A percentile compares a stretch with the other conserved stretches of the same genome.
These are phyloP conservation scores for Ceratocystis colombiana DNA, from an alignment of 2,329 filamentous ascomycete species.

Conservation along the genomic window DNA sequence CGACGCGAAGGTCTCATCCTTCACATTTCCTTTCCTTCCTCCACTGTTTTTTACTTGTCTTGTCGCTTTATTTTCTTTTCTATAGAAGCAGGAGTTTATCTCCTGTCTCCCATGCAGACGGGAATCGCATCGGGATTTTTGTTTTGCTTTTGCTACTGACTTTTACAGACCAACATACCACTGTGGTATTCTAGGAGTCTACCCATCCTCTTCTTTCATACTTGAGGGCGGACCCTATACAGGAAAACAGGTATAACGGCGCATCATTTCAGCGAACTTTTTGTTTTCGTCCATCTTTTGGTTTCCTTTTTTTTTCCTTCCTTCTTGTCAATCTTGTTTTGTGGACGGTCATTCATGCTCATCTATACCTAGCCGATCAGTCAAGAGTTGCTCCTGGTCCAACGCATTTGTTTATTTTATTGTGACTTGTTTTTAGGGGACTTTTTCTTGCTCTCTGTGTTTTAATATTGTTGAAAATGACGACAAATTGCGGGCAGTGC, in stretches of 20 bases:
- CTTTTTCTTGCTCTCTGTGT: too few species aligned
- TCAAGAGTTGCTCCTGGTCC: slow-evolving; percentile 8
- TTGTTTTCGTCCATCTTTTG: background rate
- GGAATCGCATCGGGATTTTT: background rate
- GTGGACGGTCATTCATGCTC: slow-evolving; percentile 6
- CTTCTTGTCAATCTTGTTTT: background rate
- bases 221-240: background rate
- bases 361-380: slow-evolving; percentile 11
- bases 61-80: slow-evolving; percentile 3
- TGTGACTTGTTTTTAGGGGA: background rate
- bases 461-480: too few species aligned
- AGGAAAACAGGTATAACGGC: slow-evolving; percentile 11
- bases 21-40: background rate
- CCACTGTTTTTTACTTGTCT: background rate
- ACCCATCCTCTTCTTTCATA: background rate
- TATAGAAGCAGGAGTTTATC: background rate
- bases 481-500: too few species aligned
- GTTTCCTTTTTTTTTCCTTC: background rate
- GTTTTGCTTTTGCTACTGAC: slow-evolving; percentile 2
- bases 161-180: background rate
- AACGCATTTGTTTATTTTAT: slow-evolving; percentile 2
- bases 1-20: background rate
- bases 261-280: slow-evolving; percentile 12
- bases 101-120: background rate
- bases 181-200: background rate